These are phyloP conservation scores for Amphichorda felina DNA, from an alignment of 2,329 filamentous ascomycete species.

Conservation along the genomic window DNA sequence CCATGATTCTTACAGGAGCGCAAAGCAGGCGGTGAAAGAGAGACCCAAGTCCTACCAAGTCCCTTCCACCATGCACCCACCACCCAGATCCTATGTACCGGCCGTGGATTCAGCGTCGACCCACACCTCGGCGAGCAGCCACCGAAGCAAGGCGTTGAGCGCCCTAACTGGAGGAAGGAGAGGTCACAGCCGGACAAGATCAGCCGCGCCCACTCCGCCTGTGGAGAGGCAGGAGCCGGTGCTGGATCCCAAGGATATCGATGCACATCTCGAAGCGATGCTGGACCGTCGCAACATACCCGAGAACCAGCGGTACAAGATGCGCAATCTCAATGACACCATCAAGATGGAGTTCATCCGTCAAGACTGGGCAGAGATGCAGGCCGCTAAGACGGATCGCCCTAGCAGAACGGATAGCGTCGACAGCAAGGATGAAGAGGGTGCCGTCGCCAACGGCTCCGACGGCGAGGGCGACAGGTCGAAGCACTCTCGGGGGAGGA, in stretches of 20 bases:
- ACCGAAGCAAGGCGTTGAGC: constrained; percentile 22
- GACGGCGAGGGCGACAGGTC: constrained; percentile 28
- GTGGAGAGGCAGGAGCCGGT: constrained; percentile 30
- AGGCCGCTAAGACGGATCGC: constrained; percentile 33
- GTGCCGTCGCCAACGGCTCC: constrained; percentile 11
- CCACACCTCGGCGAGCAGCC: background rate
- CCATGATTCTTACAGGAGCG: constrained; percentile 8
- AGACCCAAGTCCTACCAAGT: constrained; percentile 40
- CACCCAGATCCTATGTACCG: background rate
- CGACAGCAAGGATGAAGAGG: constrained; percentile 20
- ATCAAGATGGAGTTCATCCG: constrained; percentile 95
- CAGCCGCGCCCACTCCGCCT: constrained; percentile 17
- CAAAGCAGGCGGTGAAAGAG: constrained; percentile 20
- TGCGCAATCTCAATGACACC: constrained; percentile 76
- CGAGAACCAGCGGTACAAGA: constrained; percentile 86
- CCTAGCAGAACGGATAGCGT: constrained; percentile 31
- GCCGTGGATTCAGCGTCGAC: background rate
- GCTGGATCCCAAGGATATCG: constrained; percentile 43
- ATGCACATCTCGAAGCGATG: constrained; percentile 47
- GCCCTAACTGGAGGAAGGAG: constrained; percentile 19
- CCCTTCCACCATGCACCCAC: constrained; percentile 2
- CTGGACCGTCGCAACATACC: constrained; percentile 87
- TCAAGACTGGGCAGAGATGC: constrained; percentile 68
- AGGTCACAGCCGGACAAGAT: constrained; percentile 24
- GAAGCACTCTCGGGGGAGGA: constrained; percentile 36